Conservation (phyloP, 139 green algal genomes). For the Picochlorum sp. region DNA sequence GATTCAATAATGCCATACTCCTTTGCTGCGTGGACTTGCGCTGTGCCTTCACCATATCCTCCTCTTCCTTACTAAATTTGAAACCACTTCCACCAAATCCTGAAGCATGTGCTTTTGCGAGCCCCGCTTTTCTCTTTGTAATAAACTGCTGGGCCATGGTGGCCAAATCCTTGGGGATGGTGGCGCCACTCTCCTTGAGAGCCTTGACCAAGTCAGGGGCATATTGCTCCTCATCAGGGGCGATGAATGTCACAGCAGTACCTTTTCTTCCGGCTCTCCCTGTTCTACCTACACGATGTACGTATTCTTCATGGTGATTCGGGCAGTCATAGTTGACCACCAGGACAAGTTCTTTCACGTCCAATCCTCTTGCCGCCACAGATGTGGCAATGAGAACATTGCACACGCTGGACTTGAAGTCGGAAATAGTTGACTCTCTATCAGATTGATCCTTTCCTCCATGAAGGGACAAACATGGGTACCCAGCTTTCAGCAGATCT, state of each 20-base stretch:
- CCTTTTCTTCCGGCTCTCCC: constrained; percentile 44
- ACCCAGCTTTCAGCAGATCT: constrained; percentile 76
- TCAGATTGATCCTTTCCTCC: constrained; percentile 97
- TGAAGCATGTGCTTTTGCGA: constrained; percentile 60
- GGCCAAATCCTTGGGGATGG: constrained; percentile 64
- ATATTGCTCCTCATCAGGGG: constrained; percentile 77
- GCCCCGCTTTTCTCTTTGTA: constrained; percentile 67
- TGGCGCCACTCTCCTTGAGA: constrained; percentile 63
- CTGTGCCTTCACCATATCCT: constrained; percentile 48
- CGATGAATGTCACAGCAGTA: constrained; percentile 91
- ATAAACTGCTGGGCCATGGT: constrained; percentile 67
- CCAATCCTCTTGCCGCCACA: constrained; percentile 88
- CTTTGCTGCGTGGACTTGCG: constrained; percentile 42
- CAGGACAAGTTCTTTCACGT: constrained; percentile 89
- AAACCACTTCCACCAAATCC: constrained; percentile 91
- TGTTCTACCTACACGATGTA: constrained; percentile 88
- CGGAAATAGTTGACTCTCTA: constrained; percentile 85
- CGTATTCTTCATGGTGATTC: constrained; percentile 98
- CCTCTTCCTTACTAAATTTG: constrained; percentile 90
- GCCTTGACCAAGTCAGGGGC: constrained; percentile 93
- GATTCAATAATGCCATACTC: constrained; percentile 39
- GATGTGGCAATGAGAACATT: constrained; percentile 84
- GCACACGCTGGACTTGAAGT: constrained; percentile 93
- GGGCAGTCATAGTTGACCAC: constrained; percentile 96
- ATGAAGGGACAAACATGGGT: constrained; percentile 89